Base-by-base conservation (phyloP, 208 protist species). In the Acanthamoeba triangularis region DNA sequence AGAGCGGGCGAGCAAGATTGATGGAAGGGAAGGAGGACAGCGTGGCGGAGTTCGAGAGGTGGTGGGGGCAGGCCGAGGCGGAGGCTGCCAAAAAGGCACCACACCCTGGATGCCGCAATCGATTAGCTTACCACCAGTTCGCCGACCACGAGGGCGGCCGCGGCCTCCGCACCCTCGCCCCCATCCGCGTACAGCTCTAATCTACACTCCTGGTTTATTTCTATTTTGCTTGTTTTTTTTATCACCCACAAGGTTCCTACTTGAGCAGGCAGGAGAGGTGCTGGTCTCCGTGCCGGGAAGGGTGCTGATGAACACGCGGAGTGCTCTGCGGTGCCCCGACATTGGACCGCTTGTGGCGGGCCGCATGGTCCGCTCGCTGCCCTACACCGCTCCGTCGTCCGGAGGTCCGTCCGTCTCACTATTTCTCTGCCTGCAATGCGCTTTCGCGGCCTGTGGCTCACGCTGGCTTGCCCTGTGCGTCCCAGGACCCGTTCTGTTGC, bases 251-350 rank as follows among this genome's bases (percentile, higher is more conserved):
- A 37, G 25, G 3, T 28, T 3, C 33, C 4, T 2, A 2, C 11
- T 47, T 2, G 41, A 47, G 25, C 14, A 18, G 67, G 23, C 82
- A 3, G 82, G 82, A n/a, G 82, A 90, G n/a, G 56, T 67, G 82
- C 41, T 90, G 56, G 49, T 90, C 14, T 44, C 44, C 1, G 82
- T 90, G 47, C 82, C 82, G n/a, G 47, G 54, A 0, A 8, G 82
- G 16, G 23, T 90, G 49, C 49, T 90, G 47, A 90, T 90, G 82
- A 90, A 90, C 82, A 69, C 82, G 56, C 47, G 82, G 20, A 90
- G 82, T n/a, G 82, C 82, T 13, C 1, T 59, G 47, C 82, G 82
- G 28, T 90, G 54, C 30, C 25, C 56, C 20, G n/a, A 69, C 6
- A 25, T 59, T 13, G 82, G 56, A 23, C 54, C 56, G 23, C 82